Evolutionary conservation across 768 basidiomycete species (phyloP).

Genomic region (Mycena olivaceomarginata): DNA sequence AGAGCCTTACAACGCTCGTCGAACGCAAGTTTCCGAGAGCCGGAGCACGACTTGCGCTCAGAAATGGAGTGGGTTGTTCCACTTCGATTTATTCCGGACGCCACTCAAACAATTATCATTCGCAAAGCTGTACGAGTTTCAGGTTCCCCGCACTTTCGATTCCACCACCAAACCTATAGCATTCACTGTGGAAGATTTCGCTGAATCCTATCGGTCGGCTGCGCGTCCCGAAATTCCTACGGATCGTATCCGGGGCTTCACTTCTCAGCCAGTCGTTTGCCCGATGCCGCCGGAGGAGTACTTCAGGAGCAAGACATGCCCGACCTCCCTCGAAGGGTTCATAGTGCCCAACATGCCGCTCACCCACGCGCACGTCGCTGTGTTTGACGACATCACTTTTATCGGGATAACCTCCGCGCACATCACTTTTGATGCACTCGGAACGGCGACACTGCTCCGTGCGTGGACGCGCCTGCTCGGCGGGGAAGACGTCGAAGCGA

Average conservation of each 20-base stretch:
- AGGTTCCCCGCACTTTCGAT: constrained; percentile 26
- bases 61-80: constrained; percentile 27
- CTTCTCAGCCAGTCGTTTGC: constrained; percentile 10
- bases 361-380: constrained; percentile 24
- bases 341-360: constrained; percentile 30
- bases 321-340: constrained; percentile 14
- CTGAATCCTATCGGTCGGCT: constrained; percentile 13
- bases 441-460: constrained; percentile 21
- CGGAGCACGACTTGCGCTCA: constrained; percentile 32
- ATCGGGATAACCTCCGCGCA: constrained; percentile 33
- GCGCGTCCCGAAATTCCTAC: constrained; percentile 23
- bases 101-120: background rate
- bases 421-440: constrained; percentile 33
- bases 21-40: constrained; percentile 34
- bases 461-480: constrained; percentile 37
- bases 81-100: background rate
- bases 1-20: constrained; percentile 27
- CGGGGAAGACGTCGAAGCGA: constrained; percentile 30
- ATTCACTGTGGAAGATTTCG: constrained; percentile 31
- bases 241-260: background rate
- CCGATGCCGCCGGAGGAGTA: constrained; percentile 5
- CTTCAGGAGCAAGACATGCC: constrained; percentile 25
- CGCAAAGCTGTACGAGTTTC: constrained; percentile 31
- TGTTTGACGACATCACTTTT: constrained; percentile 37
- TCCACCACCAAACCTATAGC: background rate